Evolutionary conservation across 495 filamentous ascomycete species (phyloP), one percentile per base, ranked within the genome.

Genomic region (Penicillium roqueforti): DNA sequence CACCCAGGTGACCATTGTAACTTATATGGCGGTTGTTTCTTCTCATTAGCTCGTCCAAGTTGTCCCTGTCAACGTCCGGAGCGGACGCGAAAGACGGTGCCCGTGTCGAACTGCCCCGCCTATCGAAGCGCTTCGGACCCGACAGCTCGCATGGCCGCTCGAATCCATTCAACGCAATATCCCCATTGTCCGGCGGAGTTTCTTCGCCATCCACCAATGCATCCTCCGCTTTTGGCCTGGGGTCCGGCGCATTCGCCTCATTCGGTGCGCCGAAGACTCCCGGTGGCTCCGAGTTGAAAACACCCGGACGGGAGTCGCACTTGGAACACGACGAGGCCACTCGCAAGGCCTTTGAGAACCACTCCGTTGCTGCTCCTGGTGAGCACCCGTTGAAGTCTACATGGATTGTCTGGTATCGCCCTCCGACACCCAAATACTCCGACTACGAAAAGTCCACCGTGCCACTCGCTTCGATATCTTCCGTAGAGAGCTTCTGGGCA

Each of bases 371-470:
- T 8, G 73, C 77, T 22, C 48, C 68, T 55, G 70, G 63, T 38
- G 76, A 77, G 51, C 87, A 91, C 69, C 76, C 75, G 38, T 73
- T 98, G 57, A 92, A 88, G 68, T 84, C 90, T 66, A 87, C 83
- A 46, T 98, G 93, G 93, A 87, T 96, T 7, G 89, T 98, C 61
- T 96, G 92, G 91, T 98, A 95, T 71, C 84, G 93, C 25, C 91
- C 91, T 32, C 91, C 91, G 43, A 95, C 91, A 53, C 87, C 89
- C 40, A 97, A 97, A 76, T 97, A 90, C 70, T 91, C 92, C 68
- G 93, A 98, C 71, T 98, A 97, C 65, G 93, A 98, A 69, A 97
- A 97, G 74, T 96, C 92, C 13, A 88, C 91, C 39, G 85, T 92
- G 60, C 81, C 90, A 14, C 82, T 97, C 60, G 92, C 89, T 49